phyloP scores from a whole-genome alignment of 208 protist species.

The Wallacemonas sp. region DNA sequence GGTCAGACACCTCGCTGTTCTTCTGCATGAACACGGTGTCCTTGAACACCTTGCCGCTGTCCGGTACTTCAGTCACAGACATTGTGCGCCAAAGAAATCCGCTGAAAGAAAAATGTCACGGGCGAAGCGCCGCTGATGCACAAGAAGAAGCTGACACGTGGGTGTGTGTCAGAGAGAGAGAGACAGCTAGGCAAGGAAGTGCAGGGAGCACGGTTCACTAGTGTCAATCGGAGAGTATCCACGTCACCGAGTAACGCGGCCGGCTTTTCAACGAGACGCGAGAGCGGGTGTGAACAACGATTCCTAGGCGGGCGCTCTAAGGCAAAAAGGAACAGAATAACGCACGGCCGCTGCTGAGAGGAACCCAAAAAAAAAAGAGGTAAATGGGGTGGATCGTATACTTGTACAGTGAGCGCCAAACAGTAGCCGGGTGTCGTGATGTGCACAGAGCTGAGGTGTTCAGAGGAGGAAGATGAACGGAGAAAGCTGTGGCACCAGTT shows the following conservation, averaged over 20 bases:
- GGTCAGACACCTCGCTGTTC: constrained; percentile 54
- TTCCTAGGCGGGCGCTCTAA: no score
- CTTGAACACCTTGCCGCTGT: constrained; percentile 64
- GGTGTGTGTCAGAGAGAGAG: no score
- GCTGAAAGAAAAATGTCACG: neutral
- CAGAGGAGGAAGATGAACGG: constrained; percentile 9
- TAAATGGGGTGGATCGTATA: neutral
- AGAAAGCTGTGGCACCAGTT: neutral
- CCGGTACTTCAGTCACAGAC: constrained; percentile 31
- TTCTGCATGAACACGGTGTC: constrained; percentile 66
- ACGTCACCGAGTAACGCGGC: no score
- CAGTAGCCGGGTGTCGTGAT: neutral
- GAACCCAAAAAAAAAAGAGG: neutral
- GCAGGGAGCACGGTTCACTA: no score
- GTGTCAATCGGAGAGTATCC: no score
- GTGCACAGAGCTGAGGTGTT: no score
- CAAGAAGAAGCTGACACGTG: neutral
- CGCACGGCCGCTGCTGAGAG: neutral
- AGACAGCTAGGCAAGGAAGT: no score
- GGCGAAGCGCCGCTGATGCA: neutral
- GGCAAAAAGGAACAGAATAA: neutral
- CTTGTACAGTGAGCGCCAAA: neutral
- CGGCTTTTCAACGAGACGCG: no score
- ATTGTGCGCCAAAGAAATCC: neutral
- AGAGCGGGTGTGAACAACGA: no score